phyloP scores from a whole-genome alignment of 345 rosid species.

The Geranium brycei region DNA sequence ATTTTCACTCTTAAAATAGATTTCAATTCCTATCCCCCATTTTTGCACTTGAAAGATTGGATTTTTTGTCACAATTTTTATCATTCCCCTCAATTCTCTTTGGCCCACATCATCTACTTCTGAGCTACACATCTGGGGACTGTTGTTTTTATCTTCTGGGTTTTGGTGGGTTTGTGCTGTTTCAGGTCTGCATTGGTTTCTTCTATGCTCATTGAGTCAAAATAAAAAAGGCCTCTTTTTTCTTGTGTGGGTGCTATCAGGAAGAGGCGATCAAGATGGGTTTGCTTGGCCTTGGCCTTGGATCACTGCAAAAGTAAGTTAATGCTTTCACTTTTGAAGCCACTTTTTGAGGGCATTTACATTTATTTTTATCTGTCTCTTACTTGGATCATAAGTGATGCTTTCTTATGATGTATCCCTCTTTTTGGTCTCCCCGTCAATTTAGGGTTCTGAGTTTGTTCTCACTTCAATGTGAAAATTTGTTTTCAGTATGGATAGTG shows the following conservation, averaged over 20 bases:
- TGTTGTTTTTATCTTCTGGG: slow-evolving; percentile 12
- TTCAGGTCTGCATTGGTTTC: slow-evolving; percentile 30
- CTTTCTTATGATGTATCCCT: slow-evolving; percentile 20
- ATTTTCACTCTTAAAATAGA: background rate
- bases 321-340: slow-evolving; percentile 9
- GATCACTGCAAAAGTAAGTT: slow-evolving; percentile 19
- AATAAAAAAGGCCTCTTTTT: slow-evolving; percentile 19
- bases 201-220: slow-evolving; percentile 31
- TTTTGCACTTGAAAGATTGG: slow-evolving; percentile 22
- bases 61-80: slow-evolving; percentile 20
- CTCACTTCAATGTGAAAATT: background rate
- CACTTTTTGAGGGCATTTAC: slow-evolving; percentile 3
- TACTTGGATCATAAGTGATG: slow-evolving; percentile 65
- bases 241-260: slow-evolving; percentile 24
- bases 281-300: slow-evolving; percentile 7
- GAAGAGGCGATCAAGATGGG: slow-evolving; percentile 45
- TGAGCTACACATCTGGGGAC: slow-evolving; percentile 21
- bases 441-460: slow-evolving; percentile 1
- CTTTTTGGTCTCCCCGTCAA: slow-evolving; percentile 6
- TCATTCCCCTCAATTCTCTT: slow-evolving; percentile 11
- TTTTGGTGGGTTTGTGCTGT: slow-evolving; percentile 18
- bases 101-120: slow-evolving; percentile 28
- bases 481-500: background rate
- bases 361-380: slow-evolving; percentile 24
- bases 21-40: slow-evolving; percentile 10